A percentile compares a stretch with the other conserved stretches of the same genome.
Evolutionary conservation across 2,329 filamentous ascomycete genomes (phyloP).

Genomic region (Microthyrium microscopicum): DNA sequence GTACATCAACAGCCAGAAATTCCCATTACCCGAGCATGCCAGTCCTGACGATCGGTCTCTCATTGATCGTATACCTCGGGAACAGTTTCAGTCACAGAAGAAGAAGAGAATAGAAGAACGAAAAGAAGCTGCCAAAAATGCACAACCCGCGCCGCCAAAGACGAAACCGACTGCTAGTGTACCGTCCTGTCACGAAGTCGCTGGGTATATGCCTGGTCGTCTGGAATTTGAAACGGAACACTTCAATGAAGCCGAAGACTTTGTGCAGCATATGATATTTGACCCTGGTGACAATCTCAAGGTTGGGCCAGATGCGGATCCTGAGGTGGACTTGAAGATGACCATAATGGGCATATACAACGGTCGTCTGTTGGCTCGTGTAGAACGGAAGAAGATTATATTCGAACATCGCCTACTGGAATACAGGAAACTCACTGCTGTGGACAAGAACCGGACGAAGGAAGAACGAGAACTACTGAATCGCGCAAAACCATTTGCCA

Average conservation of each 20-base stretch:
- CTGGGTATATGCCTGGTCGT: conserved; percentile 96
- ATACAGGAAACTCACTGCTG: conserved; percentile 75
- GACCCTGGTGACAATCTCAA: conserved; percentile 87
- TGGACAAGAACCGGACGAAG: conserved; percentile 90
- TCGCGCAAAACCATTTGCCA: conserved; percentile 87
- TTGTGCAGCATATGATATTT: conserved; percentile 96
- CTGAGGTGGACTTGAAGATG: conserved; percentile 88
- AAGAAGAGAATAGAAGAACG: conserved; percentile 86
- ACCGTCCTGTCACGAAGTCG: conserved; percentile 91
- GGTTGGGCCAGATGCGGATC: conserved; percentile 49
- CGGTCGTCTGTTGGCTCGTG: conserved; percentile 70
- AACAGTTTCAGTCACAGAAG: conserved; percentile 85
- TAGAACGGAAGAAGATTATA: conserved; percentile 88
- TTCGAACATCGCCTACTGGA: conserved; percentile 91
- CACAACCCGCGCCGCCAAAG: conserved; percentile 70
- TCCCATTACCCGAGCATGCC: conserved; percentile 75
- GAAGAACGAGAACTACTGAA: conserved; percentile 84
- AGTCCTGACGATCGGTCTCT: conserved; percentile 67
- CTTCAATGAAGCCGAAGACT: conserved; percentile 94
- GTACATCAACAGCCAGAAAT: conserved; percentile 67
- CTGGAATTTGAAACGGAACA: conserved; percentile 96
- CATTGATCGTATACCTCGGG: conserved; percentile 65
- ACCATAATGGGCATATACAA: conserved; percentile 99
- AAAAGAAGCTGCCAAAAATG: conserved; percentile 72
- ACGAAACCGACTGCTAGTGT: conserved; percentile 93